Conservation (phyloP, 805 yeast species). For the Ogataea haglerorum region DNA sequence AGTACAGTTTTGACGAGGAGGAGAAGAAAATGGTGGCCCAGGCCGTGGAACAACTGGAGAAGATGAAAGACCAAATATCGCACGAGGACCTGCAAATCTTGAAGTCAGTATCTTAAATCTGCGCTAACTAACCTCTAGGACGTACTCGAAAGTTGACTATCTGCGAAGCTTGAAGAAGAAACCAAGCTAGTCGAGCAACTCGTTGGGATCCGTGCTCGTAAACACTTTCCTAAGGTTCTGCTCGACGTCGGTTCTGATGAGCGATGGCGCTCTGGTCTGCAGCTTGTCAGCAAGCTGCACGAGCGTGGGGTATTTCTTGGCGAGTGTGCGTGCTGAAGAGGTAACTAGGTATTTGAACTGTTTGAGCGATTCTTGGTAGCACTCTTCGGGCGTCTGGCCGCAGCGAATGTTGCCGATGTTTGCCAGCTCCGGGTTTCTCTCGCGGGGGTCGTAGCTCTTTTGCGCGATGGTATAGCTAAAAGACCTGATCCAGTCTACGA, state of each 20-base stretch:
- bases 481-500: conserved; percentile 50
- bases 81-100: conserved; percentile 51
- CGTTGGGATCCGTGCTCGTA: conserved; percentile 48
- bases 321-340: conserved; percentile 44
- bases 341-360: conserved; percentile 60
- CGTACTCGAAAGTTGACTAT: conserved; percentile 36
- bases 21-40: conserved; percentile 39
- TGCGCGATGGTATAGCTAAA: conserved; percentile 54
- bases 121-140: conserved; percentile 21
- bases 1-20: conserved; percentile 42
- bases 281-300: conserved; percentile 14
- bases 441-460: conserved; percentile 51
- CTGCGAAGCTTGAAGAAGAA: conserved; percentile 26
- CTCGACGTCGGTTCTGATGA: conserved; percentile 48
- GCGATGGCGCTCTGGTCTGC: conserved; percentile 1
- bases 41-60: conserved; percentile 38
- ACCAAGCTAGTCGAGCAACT: conserved; percentile 26
- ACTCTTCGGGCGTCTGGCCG: conserved; percentile 45
- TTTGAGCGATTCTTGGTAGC: conserved; percentile 47
- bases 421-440: conserved; percentile 52
- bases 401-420: conserved; percentile 55
- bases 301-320: conserved; percentile 39
- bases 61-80: conserved; percentile 47
- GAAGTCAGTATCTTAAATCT: conserved; percentile 37
- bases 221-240: conserved; percentile 45